Conservation (phyloP, 2,329 filamentous ascomycete species). For the Claviceps africana region DNA sequence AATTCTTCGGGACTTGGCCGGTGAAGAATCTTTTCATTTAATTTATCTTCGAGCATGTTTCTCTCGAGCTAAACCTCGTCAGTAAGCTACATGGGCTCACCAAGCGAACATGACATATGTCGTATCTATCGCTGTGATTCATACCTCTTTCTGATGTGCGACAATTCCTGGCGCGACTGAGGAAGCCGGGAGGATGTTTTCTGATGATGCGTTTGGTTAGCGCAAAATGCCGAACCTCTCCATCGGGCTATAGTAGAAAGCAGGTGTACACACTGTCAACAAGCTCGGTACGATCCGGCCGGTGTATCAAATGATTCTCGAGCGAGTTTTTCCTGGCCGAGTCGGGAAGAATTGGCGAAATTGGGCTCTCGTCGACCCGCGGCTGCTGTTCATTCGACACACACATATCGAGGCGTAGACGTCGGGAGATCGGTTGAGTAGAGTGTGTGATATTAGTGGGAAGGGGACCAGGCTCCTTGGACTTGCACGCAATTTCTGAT, state of each 20-base stretch:
- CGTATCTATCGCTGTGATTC: conserved; percentile 10
- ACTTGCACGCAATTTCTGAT: not conserved
- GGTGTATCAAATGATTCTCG: conserved; percentile 57
- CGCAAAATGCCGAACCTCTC: not conserved
- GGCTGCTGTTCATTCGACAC: conserved; percentile 12
- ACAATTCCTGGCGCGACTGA: conserved; percentile 65
- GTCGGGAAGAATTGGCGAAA: conserved; percentile 40
- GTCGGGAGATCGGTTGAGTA: not conserved
- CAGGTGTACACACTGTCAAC: conserved; percentile 53
- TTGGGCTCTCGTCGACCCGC: conserved; percentile 34
- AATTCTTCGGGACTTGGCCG: conserved; percentile 64
- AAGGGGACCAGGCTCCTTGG: not conserved
- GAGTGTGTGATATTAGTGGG: not conserved
- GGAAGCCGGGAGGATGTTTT: conserved; percentile 74
- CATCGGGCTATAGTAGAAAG: not conserved
- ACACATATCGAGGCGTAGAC: conserved; percentile 13
- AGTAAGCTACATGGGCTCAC: not conserved
- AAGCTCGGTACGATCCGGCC: conserved; percentile 62
- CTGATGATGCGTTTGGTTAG: conserved; percentile 29
- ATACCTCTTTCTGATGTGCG: conserved; percentile 61
- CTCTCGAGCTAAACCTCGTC: conserved; percentile 47
- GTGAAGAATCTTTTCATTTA: conserved; percentile 75
- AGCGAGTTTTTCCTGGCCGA: conserved; percentile 51
- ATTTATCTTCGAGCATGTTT: conserved; percentile 72
- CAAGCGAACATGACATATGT: not conserved